These are phyloP conservation scores for Boletellus sp. DNA, from an alignment of 1,284 basidiomycete species.

Conservation along the genomic window DNA sequence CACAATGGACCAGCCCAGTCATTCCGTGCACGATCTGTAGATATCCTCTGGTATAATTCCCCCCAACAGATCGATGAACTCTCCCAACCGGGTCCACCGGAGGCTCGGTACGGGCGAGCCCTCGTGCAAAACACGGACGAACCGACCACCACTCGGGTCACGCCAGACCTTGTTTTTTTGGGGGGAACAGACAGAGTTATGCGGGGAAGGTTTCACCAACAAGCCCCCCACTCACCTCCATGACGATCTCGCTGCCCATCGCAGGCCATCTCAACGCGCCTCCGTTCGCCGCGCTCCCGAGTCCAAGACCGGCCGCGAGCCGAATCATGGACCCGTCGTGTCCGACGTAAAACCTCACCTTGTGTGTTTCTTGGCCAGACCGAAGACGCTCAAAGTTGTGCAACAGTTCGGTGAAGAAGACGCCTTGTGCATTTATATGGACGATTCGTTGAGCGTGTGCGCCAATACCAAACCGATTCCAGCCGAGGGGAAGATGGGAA, in stretches of 20 bases:
- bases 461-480: neutral
- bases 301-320: constrained; percentile 44
- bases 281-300: constrained; percentile 32
- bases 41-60: constrained; percentile 39
- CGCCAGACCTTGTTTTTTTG: constrained; percentile 40
- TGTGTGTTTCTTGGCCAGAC: constrained; percentile 34
- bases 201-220: too few relatives aligned
- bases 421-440: constrained; percentile 23
- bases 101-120: constrained; percentile 40
- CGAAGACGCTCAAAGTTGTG: constrained; percentile 30
- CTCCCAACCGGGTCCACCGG: constrained; percentile 38
- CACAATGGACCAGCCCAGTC: neutral
- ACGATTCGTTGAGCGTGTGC: neutral
- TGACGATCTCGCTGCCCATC: constrained; percentile 47
- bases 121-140: constrained; percentile 48
- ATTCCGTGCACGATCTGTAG: constrained; percentile 21
- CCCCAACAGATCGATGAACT: constrained; percentile 38
- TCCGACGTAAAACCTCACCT: constrained; percentile 44
- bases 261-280: constrained; percentile 47
- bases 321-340: constrained; percentile 53
- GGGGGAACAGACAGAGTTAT: too few relatives aligned
- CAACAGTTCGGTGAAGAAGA: constrained; percentile 37
- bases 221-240: constrained; percentile 39
- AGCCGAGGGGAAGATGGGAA: neutral
- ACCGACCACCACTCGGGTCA: constrained; percentile 20